Base-by-base conservation (phyloP, 495 filamentous ascomycete species). In the Aspergillus homomorphus region DNA sequence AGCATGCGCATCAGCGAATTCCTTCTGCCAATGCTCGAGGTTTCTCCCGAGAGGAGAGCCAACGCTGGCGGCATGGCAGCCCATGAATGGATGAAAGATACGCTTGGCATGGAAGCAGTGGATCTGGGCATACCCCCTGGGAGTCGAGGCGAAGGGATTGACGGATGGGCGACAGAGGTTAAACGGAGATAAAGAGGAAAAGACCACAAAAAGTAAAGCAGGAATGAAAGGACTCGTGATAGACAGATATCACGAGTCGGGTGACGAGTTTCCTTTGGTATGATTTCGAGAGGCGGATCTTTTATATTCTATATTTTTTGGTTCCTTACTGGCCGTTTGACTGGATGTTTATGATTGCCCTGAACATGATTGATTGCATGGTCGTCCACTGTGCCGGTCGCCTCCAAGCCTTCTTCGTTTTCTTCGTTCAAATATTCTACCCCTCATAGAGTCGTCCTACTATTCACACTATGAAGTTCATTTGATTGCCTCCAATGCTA, bases 31-130 rank as follows among this genome's bases (percentile, higher is more conserved):
- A 96, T 99, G 95, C 78, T 99, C 26, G 92, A 96, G 66, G 75
- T 99, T 14, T 71, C 88, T 45, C 95, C 95, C 0, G 89, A 90
- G 63, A 86, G 89, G 66, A 78, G 94, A 30, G 95, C 95, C 15
- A 98, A 98, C 69, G 95, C 95, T 14, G 94, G 95, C 18, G 95
- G 95, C 9, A 97, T 98, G 94, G 83, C 87, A 12, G 83, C 84
- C 22, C 89, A 94, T 64, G 73, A 76, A 15, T 98, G 93, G 80
- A 73, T 97, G 64, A 82, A 89, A 53, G 86, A 88, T 59, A 90
- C 92, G 2, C 84, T 84, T 26, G 94, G 92, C 14, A 99, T 99
- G 95, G 84, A 89, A 54, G 82, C 80, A 8, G 76, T 94, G 45
- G 84, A 83, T 59, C 74, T 97, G 45, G 83, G 84, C 5, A 77